Conservation (phyloP, 768 basidiomycete genomes). For the Holtermanniella nyarrowii region DNA sequence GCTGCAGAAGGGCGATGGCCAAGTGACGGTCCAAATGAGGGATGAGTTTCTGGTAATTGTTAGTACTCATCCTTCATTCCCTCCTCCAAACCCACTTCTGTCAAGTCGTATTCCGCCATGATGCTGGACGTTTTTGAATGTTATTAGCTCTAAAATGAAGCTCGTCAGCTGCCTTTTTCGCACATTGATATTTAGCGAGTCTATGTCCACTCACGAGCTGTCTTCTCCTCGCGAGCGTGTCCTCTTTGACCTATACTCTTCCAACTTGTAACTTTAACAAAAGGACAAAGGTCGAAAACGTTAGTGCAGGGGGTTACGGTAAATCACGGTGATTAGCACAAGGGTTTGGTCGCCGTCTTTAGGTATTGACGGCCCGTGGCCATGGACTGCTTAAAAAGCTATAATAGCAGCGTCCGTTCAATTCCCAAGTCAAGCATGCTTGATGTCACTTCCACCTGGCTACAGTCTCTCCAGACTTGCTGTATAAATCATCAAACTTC, state of each 20-base stretch:
- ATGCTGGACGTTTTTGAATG: slow-evolving; percentile 5
- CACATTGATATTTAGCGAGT: background rate
- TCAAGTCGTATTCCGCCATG: slow-evolving; percentile 79
- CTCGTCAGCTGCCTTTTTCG: background rate
- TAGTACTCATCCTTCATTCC: background rate
- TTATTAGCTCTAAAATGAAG: background rate
- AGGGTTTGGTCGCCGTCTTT: background rate
- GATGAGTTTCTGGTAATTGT: slow-evolving; percentile 58
- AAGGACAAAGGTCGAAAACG: background rate
- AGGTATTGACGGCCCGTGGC: too few species aligned
- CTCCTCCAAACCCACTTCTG: slow-evolving; percentile 40
- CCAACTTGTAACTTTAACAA: background rate
- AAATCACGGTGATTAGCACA: background rate
- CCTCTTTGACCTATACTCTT: too few species aligned
- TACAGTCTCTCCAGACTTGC: too few species aligned
- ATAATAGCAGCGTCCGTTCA: too few species aligned
- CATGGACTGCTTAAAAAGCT: too few species aligned
- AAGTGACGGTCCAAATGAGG: slow-evolving; percentile 91
- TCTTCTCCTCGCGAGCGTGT: background rate
- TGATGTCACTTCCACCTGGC: too few species aligned
- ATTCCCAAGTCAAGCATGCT: too few species aligned
- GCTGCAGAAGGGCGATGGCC: slow-evolving; percentile 80
- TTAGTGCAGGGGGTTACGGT: background rate
- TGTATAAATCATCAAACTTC: background rate
- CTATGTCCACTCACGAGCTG: too few species aligned